Base-by-base conservation (phyloP, 371 early-diverging fungal species). In the Mortierella polycephala region DNA sequence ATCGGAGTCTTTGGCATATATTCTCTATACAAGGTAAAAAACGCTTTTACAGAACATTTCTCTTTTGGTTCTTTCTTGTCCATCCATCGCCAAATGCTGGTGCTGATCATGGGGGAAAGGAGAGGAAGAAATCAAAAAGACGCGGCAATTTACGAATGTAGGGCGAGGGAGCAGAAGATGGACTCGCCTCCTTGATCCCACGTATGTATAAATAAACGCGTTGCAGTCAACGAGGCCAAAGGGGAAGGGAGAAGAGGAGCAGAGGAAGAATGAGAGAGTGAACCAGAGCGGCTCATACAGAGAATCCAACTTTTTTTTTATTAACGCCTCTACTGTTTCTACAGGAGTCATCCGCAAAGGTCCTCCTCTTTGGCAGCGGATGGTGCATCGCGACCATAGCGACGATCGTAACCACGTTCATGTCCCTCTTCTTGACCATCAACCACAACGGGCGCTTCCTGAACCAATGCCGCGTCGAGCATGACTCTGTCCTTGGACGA, bases 351-450 rank as follows among this genome's bases (percentile, higher is more conserved):
- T 41, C 76, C 5, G 51, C 64, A 5, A 76, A 63, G 41, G 76
- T 76, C 56, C 46, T 49, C 49, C 9, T 71, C 16, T 76, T 76
- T 56, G 76, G 71, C 13, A 66, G 60, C 30, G 55, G 39, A 45
- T 76, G 76, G 76, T 63, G 71, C 71, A 54, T 66, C 41, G 70
- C 67, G 76, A 76, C 70, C 42, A 67, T 67, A 8, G 60, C 67
- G 20, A 54, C 70, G n/a, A 67, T 76, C 21, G 67, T 67, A 40
- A 60, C 71, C 16, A 76, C 76, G 6, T 40, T 71, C 30, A n/a
- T 76, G 57, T 67, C 67, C 1, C 60, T 76, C 44, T 55, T 76
- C 18, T 12, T 71, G 46, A 76, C 77, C 0, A 57, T 76, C 18
- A 47, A 64, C 16, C 77, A 76, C 61, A 71, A 57, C 49, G 61